Conservation (phyloP, 768 basidiomycete genomes). For the Termitomyces sp. region DNA sequence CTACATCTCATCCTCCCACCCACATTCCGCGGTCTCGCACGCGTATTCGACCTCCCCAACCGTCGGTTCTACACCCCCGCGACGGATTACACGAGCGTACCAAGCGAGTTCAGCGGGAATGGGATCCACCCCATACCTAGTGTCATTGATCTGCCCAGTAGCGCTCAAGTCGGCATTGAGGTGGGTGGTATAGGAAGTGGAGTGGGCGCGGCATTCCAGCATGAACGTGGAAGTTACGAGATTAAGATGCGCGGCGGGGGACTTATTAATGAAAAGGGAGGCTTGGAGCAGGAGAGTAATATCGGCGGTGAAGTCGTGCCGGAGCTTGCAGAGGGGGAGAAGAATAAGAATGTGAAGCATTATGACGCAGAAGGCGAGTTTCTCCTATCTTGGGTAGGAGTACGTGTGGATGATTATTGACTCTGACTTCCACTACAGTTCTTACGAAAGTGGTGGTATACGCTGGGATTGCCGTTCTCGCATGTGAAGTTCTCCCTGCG, state of each 20-base stretch:
- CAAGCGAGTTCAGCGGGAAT: constrained; percentile 47
- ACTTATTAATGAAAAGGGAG: constrained; percentile 17
- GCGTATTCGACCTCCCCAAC: constrained; percentile 68
- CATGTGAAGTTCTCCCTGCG: constrained; percentile 58
- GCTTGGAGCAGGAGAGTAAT: neutral
- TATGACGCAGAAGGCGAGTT: constrained; percentile 83
- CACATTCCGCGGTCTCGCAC: constrained; percentile 72
- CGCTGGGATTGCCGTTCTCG: constrained; percentile 75
- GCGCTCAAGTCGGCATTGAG: constrained; percentile 41
- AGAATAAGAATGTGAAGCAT: constrained; percentile 50
- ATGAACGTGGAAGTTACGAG: constrained; percentile 39
- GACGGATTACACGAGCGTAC: constrained; percentile 78
- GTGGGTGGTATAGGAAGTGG: constrained; percentile 41
- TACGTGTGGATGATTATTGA: neutral
- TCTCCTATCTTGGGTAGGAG: neutral
- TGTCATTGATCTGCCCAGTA: constrained; percentile 73
- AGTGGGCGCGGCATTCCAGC: constrained; percentile 12
- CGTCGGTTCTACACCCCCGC: constrained; percentile 89
- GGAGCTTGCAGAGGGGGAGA: constrained; percentile 8
- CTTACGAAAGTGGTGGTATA: constrained; percentile 91
- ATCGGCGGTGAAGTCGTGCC: neutral
- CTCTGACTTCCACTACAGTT: constrained; percentile 39
- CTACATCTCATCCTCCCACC: constrained; percentile 79
- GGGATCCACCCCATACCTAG: constrained; percentile 75
- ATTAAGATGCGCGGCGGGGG: constrained; percentile 56